These are phyloP conservation scores for Eucalyptus tenuipes DNA, from an alignment of 345 rosid genomes.

Conservation along the genomic window DNA sequence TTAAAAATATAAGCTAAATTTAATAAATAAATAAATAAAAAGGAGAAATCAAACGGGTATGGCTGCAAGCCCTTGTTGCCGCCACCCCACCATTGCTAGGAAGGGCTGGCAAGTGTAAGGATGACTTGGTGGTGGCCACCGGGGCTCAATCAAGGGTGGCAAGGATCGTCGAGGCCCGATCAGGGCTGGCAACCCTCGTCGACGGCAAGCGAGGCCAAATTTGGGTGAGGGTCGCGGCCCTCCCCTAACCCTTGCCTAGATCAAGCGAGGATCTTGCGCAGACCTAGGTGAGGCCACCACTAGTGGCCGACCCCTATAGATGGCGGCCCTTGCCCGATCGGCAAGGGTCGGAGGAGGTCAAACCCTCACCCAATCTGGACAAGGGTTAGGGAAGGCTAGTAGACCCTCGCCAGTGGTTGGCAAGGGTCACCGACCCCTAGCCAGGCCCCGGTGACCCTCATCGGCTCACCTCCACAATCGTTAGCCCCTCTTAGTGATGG, in stretches of 20 bases:
- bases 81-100: too few relatives aligned
- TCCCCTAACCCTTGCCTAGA: too few relatives aligned
- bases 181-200: fast-evolving
- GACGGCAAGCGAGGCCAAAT: fast-evolving
- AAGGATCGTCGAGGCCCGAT: fast-evolving
- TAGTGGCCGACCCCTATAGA: fast-evolving
- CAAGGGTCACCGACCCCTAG: fast-evolving
- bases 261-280: fast-evolving
- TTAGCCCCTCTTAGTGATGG: fast-evolving
- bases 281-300: too few relatives aligned
- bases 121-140: too few relatives aligned
- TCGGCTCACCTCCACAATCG: too few relatives aligned
- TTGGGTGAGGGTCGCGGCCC: too few relatives aligned
- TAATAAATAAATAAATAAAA: too few relatives aligned
- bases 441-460: fast-evolving
- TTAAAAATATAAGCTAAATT: too few relatives aligned
- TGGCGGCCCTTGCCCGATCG: fast-evolving
- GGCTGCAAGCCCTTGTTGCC: too few relatives aligned
- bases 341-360: fast-evolving
- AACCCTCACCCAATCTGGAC: fast-evolving
- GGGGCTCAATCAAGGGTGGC: fast-evolving
- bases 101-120: too few relatives aligned
- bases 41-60: fast-evolving
- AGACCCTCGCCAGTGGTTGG: too few relatives aligned
- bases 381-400: fast-evolving